Evolutionary conservation across 2,329 filamentous ascomycete genomes (phyloP), one percentile per base, ranked within the genome.

Genomic region (Domatiomyces catenatus): DNA sequence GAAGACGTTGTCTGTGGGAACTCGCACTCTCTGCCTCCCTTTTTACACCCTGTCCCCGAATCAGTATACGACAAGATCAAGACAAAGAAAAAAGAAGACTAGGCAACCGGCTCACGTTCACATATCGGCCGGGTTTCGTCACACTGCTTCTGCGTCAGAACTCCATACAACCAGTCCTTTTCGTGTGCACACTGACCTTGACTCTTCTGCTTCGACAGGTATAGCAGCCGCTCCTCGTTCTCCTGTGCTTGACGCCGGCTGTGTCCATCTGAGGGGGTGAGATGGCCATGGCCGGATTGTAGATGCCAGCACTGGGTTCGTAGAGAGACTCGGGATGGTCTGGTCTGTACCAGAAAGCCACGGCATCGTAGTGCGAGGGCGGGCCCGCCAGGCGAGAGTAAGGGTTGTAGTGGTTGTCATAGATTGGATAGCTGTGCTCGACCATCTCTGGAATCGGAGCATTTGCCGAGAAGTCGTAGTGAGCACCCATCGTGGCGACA

Each of bases 171-270:
- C 17, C 44, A 19, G 52, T 15, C 10, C n/a, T n/a, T 39, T 39
- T 39, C 10, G 32, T 39, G 32, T 2, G 3, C 32, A 39, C 4
- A 26, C 58, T 55, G 62, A 78, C 76, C 73, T 82, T 96, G 48
- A 96, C 89, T 65, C 92, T 79, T 58, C 92, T 79, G 60, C 82
- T 83, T 52, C 92, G 79, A 67, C 92, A 98, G 46, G 89, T 96
- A 63, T 79, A 95, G 69, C 92, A 98, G 24, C 92, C 92, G 56
- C 88, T 95, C 60, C 92, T 77, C 44, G 92, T 96, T 59, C 92
- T 80, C 54, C 89, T 83, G 65, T 96, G 90, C 67, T 96, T 96
- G 58, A 93, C 84, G 62, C 84, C 85, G 24, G 64, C 48, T 50
- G 60, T 49, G 12, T 54, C 53, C 52, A 56, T 56, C 24, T 50